Conservation (phyloP, 805 yeast species). For the Sporopachydermia quercuum region DNA sequence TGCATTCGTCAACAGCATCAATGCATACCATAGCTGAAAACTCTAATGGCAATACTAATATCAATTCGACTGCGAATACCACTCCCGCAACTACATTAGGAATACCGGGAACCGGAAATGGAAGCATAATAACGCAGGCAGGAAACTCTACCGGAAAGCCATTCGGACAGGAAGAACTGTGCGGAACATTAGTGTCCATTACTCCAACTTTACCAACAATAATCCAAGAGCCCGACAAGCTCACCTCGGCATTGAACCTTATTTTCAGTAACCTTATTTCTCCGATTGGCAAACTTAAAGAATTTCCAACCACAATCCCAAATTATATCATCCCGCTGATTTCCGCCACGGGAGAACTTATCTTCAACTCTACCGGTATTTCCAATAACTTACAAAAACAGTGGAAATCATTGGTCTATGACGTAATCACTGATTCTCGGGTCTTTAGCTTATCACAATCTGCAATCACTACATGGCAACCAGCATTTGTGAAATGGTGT, state of each 20-base stretch:
- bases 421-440: conserved; percentile 43
- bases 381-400: conserved; percentile 22
- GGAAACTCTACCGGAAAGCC: too few relatives aligned
- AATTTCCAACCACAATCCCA: conserved; percentile 24
- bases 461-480: conserved; percentile 32
- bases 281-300: conserved; percentile 36
- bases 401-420: conserved; percentile 55
- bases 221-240: conserved; percentile 48
- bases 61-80: conserved; percentile 5
- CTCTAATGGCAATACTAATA: conserved; percentile 9
- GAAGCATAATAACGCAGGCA: conserved; percentile 7
- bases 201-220: conserved; percentile 27
- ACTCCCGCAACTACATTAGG: conserved; percentile 5
- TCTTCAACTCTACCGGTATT: conserved; percentile 19
- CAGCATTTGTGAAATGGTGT: conserved; percentile 49
- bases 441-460: conserved; percentile 30
- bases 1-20: conserved; percentile 9
- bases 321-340: conserved; percentile 31
- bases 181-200: conserved; percentile 25
- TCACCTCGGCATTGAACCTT: conserved; percentile 30
- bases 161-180: conserved; percentile 27
- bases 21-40: conserved; percentile 6
- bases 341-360: conserved; percentile 16
- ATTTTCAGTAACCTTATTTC: conserved; percentile 38
- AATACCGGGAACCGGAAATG: neutral